phyloP scores from a whole-genome alignment of 305 asterid genomes.

The Solanum hybrid region DNA sequence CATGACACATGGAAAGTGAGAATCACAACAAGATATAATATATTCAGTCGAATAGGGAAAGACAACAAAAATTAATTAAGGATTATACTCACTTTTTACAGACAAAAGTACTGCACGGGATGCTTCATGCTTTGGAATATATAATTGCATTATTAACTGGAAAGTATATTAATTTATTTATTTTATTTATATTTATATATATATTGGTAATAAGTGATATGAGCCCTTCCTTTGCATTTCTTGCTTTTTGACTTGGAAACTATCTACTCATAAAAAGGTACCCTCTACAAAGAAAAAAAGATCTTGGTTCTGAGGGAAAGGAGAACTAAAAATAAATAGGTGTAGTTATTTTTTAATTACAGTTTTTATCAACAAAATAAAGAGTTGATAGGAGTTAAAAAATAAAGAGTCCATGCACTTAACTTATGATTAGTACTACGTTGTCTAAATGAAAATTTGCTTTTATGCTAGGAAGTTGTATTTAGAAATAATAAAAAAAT shows the following conservation, averaged over 20 bases:
- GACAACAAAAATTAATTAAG: neutral
- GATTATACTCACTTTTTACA: slow-evolving; percentile 29
- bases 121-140: slow-evolving; percentile 3
- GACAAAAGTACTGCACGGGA: slow-evolving; percentile 28
- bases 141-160: neutral
- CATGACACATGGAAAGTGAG: neutral
- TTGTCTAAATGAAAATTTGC: neutral
- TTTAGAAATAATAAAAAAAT: neutral
- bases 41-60: slow-evolving; percentile 1
- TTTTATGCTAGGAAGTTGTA: neutral
- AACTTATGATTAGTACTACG: neutral
- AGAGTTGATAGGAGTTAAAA: neutral
- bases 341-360: neutral
- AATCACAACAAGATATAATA: slow-evolving; percentile 9
- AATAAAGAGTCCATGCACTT: neutral
- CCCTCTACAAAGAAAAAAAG: neutral
- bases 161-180: neutral
- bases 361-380: no score
- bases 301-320: neutral
- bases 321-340: neutral
- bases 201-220: neutral
- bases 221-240: neutral
- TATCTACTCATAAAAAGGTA: neutral
- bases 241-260: slow-evolving; percentile 6
- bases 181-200: no score